A percentile compares a stretch with the other conserved stretches of the same genome.
phyloP scores from a whole-genome alignment of 352 stramenopile species.

The Thalassiosira livingstoniorum region DNA sequence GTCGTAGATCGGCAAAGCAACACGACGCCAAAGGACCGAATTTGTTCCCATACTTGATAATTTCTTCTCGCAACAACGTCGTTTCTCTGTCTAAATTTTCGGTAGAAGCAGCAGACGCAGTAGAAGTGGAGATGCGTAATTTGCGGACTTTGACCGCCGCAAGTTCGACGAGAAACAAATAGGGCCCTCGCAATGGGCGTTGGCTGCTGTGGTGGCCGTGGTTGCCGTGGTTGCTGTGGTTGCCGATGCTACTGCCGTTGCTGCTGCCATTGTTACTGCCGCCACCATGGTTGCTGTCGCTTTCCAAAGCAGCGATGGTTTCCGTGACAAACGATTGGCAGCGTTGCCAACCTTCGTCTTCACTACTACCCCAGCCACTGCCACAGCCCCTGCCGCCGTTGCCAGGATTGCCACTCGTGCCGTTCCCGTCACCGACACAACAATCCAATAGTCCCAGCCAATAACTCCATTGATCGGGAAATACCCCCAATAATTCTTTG shows the following conservation, averaged over 20 bases:
- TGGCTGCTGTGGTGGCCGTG: neutral
- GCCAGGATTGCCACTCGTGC: neutral
- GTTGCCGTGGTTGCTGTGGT: too few species aligned
- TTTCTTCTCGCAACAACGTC: constrained; percentile 26
- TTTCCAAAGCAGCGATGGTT: constrained; percentile 33
- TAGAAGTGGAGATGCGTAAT: neutral
- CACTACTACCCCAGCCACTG: too few species aligned
- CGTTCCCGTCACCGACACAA: constrained; percentile 14
- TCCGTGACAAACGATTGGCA: constrained; percentile 49
- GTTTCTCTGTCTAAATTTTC: constrained; percentile 7
- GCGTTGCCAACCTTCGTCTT: constrained; percentile 32
- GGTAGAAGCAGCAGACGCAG: neutral
- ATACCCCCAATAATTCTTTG: constrained; percentile 55
- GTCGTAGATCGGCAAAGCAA: constrained; percentile 73
- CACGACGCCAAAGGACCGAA: constrained; percentile 69
- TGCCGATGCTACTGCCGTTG: too few species aligned
- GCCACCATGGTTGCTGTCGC: neutral
- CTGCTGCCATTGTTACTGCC: too few species aligned
- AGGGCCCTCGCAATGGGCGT: constrained; percentile 57
- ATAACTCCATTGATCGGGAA: constrained; percentile 80
- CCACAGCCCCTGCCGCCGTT: neutral
- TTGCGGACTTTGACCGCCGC: constrained; percentile 45
- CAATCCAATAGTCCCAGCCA: constrained; percentile 69
- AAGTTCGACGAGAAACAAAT: constrained; percentile 72
- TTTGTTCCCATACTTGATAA: constrained; percentile 63